A percentile compares a stretch with the other conserved stretches of the same genome.
Conservation (phyloP, 2,329 filamentous ascomycete species). For the Ceratocystis cubensis region DNA sequence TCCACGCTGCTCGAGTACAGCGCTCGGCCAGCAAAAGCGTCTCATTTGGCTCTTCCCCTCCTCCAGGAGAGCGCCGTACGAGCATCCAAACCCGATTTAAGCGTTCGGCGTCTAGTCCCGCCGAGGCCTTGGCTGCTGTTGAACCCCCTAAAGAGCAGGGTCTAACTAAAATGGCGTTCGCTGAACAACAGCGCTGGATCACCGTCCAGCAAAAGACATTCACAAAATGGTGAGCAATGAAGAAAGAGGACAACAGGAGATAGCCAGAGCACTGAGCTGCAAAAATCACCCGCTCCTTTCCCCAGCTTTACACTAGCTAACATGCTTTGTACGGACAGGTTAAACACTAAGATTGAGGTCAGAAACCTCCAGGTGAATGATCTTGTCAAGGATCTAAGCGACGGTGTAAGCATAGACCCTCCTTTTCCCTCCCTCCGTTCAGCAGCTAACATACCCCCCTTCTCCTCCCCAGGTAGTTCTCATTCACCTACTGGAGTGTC, state of each 20-base stretch:
- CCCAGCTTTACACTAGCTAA: neutral
- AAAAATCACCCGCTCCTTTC: too few species aligned
- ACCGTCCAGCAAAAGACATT: slow-evolving; percentile 97
- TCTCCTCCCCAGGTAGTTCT: slow-evolving; percentile 57
- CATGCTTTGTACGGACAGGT: slow-evolving; percentile 41
- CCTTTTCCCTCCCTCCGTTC: neutral
- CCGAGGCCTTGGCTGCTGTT: slow-evolving; percentile 35
- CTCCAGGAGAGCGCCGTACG: slow-evolving; percentile 21
- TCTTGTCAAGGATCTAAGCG: slow-evolving; percentile 77
- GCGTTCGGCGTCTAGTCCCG: slow-evolving; percentile 29
- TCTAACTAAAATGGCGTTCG: slow-evolving; percentile 48
- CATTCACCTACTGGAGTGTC: slow-evolving; percentile 92
- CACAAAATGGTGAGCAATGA: slow-evolving; percentile 63
- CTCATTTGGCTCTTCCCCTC: slow-evolving; percentile 25
- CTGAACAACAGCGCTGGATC: slow-evolving; percentile 55
- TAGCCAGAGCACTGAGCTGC: neutral
- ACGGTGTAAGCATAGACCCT: slow-evolving; percentile 57
- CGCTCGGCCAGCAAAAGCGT: slow-evolving; percentile 32
- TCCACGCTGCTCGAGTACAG: slow-evolving; percentile 39
- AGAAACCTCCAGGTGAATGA: slow-evolving; percentile 72
- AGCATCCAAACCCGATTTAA: slow-evolving; percentile 28
- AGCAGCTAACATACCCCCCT: neutral
- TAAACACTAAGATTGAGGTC: slow-evolving; percentile 84
- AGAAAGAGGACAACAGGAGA: neutral
- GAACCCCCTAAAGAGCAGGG: slow-evolving; percentile 39